These are phyloP conservation scores for Naganishia randhawae DNA, from an alignment of 768 basidiomycete genomes.

Conservation along the genomic window DNA sequence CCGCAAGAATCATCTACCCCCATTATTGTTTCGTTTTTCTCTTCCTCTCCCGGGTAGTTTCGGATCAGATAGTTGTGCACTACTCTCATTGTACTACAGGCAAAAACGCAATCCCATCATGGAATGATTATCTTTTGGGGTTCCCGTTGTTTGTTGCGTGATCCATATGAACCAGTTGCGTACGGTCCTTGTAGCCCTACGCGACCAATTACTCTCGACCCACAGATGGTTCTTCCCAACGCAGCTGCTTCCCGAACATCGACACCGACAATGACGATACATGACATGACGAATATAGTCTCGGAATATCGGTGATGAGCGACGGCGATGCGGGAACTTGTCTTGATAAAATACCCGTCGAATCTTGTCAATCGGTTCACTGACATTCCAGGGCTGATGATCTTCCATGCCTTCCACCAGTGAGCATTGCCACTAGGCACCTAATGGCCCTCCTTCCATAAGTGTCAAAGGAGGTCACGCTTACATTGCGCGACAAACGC, in stretches of 20 bases:
- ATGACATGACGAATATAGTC: too few relatives aligned
- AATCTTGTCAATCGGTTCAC: not conserved
- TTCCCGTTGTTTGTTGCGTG: too few relatives aligned
- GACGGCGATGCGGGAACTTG: not conserved
- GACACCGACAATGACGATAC: not conserved
- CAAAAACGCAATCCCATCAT: constrained; percentile 5
- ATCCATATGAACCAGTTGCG: too few relatives aligned
- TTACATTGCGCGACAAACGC: too few relatives aligned
- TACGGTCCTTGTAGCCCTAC: too few relatives aligned
- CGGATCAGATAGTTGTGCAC: constrained; percentile 18
- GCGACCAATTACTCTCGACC: too few relatives aligned
- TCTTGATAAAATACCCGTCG: not conserved
- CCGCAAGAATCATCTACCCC: not conserved
- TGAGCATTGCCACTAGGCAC: too few relatives aligned
- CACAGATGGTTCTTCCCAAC: too few relatives aligned
- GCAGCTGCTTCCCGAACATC: not conserved
- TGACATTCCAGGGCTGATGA: not conserved
- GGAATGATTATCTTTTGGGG: too few relatives aligned
- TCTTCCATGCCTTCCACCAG: too few relatives aligned
- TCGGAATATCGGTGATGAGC: not conserved
- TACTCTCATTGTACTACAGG: constrained; percentile 17
- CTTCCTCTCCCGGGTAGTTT: not conserved
- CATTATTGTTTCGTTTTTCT: constrained; percentile 1
- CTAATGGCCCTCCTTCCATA: too few relatives aligned
- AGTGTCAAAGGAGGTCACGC: too few relatives aligned